Percentiles rank a stretch among this genome's conserved stretches.
These are phyloP conservation scores for Nitzschia sp. DNA, from an alignment of 108 stramenopile species.

Conservation along the genomic window DNA sequence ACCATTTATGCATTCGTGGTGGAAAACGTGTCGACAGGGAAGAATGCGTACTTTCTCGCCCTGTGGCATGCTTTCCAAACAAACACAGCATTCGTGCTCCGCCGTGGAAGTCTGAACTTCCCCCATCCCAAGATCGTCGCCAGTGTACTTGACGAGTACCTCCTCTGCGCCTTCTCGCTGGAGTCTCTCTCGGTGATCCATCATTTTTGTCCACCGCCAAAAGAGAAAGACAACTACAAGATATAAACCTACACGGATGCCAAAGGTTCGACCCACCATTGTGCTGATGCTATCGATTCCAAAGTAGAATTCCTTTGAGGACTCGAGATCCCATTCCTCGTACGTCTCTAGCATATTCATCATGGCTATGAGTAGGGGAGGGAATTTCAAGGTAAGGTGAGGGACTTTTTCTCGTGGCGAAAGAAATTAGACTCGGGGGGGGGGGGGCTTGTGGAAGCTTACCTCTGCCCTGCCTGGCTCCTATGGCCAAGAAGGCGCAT, in stretches of 20 bases:
- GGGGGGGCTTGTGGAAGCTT: too few relatives aligned
- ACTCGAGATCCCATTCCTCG: not conserved
- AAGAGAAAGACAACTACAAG: not conserved
- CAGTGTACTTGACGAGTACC: slow-evolving; percentile 3
- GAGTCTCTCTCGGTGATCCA: not conserved
- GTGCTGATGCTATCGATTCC: slow-evolving; percentile 3
- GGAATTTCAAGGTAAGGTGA: too few relatives aligned
- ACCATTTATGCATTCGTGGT: slow-evolving; percentile 15
- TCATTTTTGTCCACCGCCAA: slow-evolving; percentile 4
- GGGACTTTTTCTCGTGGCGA: too few relatives aligned
- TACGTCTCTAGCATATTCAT: slow-evolving; percentile 1
- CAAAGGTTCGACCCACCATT: slow-evolving; percentile 1
- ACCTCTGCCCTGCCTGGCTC: slow-evolving; percentile 9
- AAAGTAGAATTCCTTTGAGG: slow-evolving; percentile 3
- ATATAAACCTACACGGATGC: not conserved
- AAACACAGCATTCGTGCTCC: slow-evolving; percentile 16
- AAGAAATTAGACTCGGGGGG: too few relatives aligned
- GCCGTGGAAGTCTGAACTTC: not conserved
- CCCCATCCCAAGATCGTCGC: slow-evolving; percentile 17
- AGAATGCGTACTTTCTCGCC: slow-evolving; percentile 20
- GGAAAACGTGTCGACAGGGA: slow-evolving; percentile 20
- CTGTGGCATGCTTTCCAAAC: slow-evolving; percentile 14
- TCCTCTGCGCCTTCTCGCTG: not conserved
- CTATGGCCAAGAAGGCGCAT: not conserved
- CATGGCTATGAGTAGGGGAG: not conserved